Conservation (phyloP, 2,329 filamentous ascomycete genomes). For the Alternaria tenuissima region DNA sequence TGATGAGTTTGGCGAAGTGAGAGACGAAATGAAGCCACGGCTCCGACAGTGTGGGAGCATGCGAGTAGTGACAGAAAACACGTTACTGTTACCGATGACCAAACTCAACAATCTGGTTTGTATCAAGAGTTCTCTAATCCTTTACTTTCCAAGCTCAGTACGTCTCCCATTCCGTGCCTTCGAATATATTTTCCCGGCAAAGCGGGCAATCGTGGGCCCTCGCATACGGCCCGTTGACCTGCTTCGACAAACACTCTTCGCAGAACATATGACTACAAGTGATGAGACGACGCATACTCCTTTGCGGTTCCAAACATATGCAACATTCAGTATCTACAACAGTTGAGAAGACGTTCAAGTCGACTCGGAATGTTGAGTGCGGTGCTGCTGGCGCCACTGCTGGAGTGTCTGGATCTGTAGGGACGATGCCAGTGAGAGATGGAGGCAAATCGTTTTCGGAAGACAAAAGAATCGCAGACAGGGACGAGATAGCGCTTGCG, state of each 20-base stretch:
- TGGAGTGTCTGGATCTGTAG: background rate
- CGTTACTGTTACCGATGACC: background rate
- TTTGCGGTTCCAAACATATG: constrained; percentile 6
- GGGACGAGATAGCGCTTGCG: constrained; percentile 1
- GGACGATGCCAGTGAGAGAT: background rate
- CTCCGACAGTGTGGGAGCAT: background rate
- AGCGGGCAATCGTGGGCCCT: constrained; percentile 4
- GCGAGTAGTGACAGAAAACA: background rate
- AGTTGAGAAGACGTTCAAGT: constrained; percentile 1
- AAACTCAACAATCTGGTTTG: background rate
- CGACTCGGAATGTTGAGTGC: background rate
- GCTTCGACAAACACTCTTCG: background rate
- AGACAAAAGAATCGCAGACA: background rate
- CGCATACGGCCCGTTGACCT: background rate
- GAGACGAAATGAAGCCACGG: background rate
- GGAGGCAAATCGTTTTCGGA: background rate
- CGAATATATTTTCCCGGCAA: constrained; percentile 1
- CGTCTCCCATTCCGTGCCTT: background rate
- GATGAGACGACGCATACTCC: constrained; percentile 8
- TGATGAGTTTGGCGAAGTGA: background rate
- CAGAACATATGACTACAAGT: constrained; percentile 10
- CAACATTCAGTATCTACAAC: constrained; percentile 9
- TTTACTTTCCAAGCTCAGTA: background rate
- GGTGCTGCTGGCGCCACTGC: background rate
- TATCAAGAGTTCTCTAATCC: background rate